phyloP scores from a whole-genome alignment of 306 rosid species.

The Calophaca sinica region DNA sequence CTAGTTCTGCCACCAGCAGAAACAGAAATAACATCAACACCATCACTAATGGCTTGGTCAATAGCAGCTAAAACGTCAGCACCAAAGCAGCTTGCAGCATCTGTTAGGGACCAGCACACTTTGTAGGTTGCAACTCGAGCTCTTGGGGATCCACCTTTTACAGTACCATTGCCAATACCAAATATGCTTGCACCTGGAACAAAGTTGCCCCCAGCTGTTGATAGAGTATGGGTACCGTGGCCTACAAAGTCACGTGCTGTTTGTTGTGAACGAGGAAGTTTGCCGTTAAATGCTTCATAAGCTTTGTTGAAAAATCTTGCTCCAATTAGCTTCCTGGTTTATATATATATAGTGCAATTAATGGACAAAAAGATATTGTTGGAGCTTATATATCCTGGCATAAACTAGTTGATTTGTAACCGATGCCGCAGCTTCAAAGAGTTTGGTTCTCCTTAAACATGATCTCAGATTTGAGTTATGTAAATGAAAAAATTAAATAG shows the following conservation, averaged over 20 bases:
- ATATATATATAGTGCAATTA: background rate
- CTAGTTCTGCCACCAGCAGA: constrained; percentile 51
- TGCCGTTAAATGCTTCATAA: background rate
- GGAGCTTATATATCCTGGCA: too few relatives aligned
- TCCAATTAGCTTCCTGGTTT: constrained; percentile 76
- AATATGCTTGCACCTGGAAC: constrained; percentile 38
- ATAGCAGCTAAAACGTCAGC: constrained; percentile 70
- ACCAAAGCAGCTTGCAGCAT: constrained; percentile 49
- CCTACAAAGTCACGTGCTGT: constrained; percentile 70
- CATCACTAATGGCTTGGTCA: constrained; percentile 74
- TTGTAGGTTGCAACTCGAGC: constrained; percentile 81
- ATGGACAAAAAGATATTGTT: background rate
- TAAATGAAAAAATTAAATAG: too few relatives aligned
- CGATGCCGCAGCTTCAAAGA: too few relatives aligned
- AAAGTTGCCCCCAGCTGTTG: constrained; percentile 78
- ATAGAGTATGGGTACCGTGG: constrained; percentile 83
- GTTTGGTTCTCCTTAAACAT: too few relatives aligned
- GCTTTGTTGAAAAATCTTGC: constrained; percentile 68
- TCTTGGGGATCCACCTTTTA: constrained; percentile 87
- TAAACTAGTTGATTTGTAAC: too few relatives aligned
- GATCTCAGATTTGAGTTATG: too few relatives aligned
- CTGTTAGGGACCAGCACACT: constrained; percentile 61
- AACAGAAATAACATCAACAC: constrained; percentile 67
- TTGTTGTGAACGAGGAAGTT: background rate
- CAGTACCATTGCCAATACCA: constrained; percentile 45